Evolutionary conservation across 2,329 filamentous ascomycete genomes (phyloP).

Genomic region (Monosporascus cannonballus): DNA sequence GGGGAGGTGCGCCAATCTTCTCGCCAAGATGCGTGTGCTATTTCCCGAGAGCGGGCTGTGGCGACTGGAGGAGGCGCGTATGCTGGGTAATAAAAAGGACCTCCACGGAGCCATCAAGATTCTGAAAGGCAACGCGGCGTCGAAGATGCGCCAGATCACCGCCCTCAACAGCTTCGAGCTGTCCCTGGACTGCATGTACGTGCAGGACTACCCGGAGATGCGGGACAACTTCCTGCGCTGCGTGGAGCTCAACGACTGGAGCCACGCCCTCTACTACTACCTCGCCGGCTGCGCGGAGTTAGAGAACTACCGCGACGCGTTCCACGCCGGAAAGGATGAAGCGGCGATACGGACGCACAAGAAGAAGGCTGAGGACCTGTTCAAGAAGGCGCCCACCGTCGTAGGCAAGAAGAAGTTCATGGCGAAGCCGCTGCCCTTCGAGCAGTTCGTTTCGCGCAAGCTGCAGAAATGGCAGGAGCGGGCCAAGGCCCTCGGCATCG

Average conservation of each 20-base stretch:
- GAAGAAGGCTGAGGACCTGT: slow-evolving; percentile 58
- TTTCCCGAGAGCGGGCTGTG: slow-evolving; percentile 83
- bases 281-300: slow-evolving; percentile 74
- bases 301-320: slow-evolving; percentile 67
- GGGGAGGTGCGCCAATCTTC: slow-evolving; percentile 58
- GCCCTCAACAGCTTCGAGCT: slow-evolving; percentile 83
- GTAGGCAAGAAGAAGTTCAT: slow-evolving; percentile 87
- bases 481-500: slow-evolving; percentile 58
- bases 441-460: slow-evolving; percentile 78
- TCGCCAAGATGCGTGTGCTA: slow-evolving; percentile 66
- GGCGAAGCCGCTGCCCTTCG: slow-evolving; percentile 83
- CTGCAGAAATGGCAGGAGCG: slow-evolving; percentile 82
- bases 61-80: slow-evolving; percentile 80
- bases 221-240: slow-evolving; percentile 69
- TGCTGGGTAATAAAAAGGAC: slow-evolving; percentile 60
- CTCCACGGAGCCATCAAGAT: slow-evolving; percentile 63
- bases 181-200: slow-evolving; percentile 69
- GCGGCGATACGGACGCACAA: slow-evolving; percentile 51
- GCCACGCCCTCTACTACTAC: slow-evolving; percentile 82
- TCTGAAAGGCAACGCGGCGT: slow-evolving; percentile 52
- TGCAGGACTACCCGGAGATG: slow-evolving; percentile 70
- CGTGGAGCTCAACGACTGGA: slow-evolving; percentile 83
- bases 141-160: slow-evolving; percentile 81
- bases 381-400: slow-evolving; percentile 65
- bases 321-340: slow-evolving; percentile 32